A percentile compares a stretch with the other conserved stretches of the same genome.
Evolutionary conservation across 257 asterid species (phyloP).

Genomic region (Asclepias syriaca): DNA sequence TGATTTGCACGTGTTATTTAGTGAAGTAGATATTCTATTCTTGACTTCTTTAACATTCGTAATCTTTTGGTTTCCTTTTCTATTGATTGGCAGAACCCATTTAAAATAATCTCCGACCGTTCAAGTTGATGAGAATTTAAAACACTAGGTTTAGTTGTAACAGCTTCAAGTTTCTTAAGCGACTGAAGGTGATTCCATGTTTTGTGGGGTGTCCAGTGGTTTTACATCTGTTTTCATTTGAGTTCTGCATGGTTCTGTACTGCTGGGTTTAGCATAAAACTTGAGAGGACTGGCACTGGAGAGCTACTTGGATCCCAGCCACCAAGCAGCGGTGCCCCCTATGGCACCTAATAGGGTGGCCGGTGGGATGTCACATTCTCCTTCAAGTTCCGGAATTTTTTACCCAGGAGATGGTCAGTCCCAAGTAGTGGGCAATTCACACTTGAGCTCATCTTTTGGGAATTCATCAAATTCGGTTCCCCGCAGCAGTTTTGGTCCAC

Average conservation of each 20-base stretch:
- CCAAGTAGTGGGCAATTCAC: conserved; percentile 62
- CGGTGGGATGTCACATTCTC: conserved; percentile 74
- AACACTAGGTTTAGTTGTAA: background rate
- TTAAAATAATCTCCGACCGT: background rate
- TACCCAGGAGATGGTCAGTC: conserved; percentile 76
- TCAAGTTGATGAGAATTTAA: background rate
- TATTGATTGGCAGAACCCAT: conserved; percentile 1
- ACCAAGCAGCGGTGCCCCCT: conserved; percentile 34
- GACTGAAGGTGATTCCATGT: conserved; percentile 9
- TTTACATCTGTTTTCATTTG: background rate
- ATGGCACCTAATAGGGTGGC: conserved; percentile 72
- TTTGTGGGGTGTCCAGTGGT: background rate
- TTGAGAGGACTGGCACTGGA: conserved; percentile 29
- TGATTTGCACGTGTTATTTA: background rate
- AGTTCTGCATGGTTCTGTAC: background rate
- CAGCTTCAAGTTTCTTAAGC: conserved; percentile 1
- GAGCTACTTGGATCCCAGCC: conserved; percentile 34
- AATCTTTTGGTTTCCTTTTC: conserved; percentile 5
- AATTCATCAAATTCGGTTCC: conserved; percentile 57
- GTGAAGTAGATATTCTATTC: background rate
- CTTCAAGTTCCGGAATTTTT: conserved; percentile 79
- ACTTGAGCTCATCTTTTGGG: conserved; percentile 62
- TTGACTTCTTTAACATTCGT: background rate
- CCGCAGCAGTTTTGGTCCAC: conserved; percentile 46
- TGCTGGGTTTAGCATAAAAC: background rate